Evolutionary conservation across 2,329 filamentous ascomycete species (phyloP), one percentile per base, ranked within the genome.

Genomic region (Epichloe uncinata): DNA sequence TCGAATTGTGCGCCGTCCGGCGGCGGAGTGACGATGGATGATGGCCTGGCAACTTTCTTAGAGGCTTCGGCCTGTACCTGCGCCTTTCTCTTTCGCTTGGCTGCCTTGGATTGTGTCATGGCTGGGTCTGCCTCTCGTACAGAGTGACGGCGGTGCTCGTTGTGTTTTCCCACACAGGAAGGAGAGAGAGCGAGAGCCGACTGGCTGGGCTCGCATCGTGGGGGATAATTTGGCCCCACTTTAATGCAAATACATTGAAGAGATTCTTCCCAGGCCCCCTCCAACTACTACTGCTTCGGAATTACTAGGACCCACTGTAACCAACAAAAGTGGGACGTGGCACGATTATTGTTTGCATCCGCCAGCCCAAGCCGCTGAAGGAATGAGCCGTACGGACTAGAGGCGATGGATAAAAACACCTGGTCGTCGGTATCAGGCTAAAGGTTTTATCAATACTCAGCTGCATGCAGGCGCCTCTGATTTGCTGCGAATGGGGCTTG

Each of bases 1-100:
- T 74, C 73, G 48, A 64, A 55, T 3, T 55, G 52, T 5, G 58
- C 55, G 37, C 61, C 61, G 43, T 69, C 66, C 33, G 68, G 63
- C 12, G 69, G 66, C 0, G 66, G 60, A 4, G 63, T 61, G n/a
- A 63, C 55, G 15, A 60, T 60, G 12, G 58, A 52, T 8, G 48
- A 52, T 1, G 60, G 66, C 56, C 75, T 74, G 15, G 58, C 50
- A 2, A 59, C 52, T 50, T 76, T 75, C 4, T 63, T 58, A 2
- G 68, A 60, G 0, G 57, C 48, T 0, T 67, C 64, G 3, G 52
- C 54, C 47, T 16, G 33, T 69, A 51, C 54, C 48, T 70, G 65
- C 0, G 63, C 62, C 49, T 63, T 65, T 38, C 69, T 66, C 62
- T 74, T 73, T 51, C 71, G 66, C 58, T 75, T 71, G 26, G 69